Evolutionary conservation across 2,329 filamentous ascomycete species (phyloP), one percentile per base, ranked within the genome.

Genomic region (Trichoderma sp.): DNA sequence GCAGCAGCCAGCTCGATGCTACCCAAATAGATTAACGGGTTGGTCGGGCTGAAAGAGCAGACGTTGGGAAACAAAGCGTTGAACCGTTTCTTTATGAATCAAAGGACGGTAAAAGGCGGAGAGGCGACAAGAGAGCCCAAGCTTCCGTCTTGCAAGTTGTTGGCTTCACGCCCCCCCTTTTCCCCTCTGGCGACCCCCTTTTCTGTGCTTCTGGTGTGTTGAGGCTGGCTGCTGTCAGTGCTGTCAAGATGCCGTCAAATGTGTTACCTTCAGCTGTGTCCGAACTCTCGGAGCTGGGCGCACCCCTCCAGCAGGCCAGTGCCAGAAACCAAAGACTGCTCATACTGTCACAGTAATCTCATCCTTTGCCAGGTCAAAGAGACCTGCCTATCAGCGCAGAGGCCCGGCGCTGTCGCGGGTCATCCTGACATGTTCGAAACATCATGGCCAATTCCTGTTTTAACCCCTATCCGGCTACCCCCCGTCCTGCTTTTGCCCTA

Each of bases 391-490:
- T 26, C 21, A 46, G 51, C 26, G 11, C 34, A 6, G 26, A 43
- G 16, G 52, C 51, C 54, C n/a, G 39, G 63, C 54, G 32, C 21
- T 7, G 8, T 43, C 63, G 63, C 37, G 68, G 68, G 68, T 68
- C 68, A 67, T 66, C 68, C 61, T 61, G 68, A 69, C 68, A 55
- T 61, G 54, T 51, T 54, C 56, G 61, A 66, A 37, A 59, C 68
- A 69, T 67, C 64, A 67, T 69, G 30, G n/a, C 26, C 37, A 43
- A 24, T 49, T 49, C n/a, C 39, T 43, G 39, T 46, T 66, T 58
- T 58, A 18, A 54, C 64, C 68, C 68, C 56, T 67, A 61, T 69
- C 68, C 68, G 68, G 68, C 46, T 69, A 63, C 63, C 39, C 63
- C 63, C 61, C n/a, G 52, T 59, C 46, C 39, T 28, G 16, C 16